A percentile compares a stretch with the other conserved stretches of the same genome.
phyloP scores from a whole-genome alignment of 352 stramenopile genomes.

The Pythium dissotocum region DNA sequence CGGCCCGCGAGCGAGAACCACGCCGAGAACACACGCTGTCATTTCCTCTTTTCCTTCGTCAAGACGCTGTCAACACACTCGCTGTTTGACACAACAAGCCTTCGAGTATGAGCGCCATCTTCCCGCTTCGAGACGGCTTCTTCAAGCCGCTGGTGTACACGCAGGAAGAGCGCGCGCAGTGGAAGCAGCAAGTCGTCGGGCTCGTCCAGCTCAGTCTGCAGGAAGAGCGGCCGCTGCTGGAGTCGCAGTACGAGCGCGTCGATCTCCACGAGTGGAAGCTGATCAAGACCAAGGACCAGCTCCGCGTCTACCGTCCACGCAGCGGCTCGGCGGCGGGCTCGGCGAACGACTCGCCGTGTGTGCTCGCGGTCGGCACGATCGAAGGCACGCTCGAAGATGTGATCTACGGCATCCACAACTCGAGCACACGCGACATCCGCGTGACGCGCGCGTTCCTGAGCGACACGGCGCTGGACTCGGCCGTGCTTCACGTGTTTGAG shows the following conservation, averaged over 20 bases:
- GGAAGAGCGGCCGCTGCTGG: conserved; percentile 12
- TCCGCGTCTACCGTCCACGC: conserved; percentile 28
- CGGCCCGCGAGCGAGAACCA: background rate
- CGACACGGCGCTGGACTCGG: conserved; percentile 21
- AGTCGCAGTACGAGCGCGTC: conserved; percentile 11
- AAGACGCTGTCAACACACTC: background rate
- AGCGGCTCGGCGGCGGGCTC: background rate
- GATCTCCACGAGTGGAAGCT: conserved; percentile 23
- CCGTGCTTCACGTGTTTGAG: conserved; percentile 30
- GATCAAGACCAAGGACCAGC: conserved; percentile 21
- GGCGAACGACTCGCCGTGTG: background rate
- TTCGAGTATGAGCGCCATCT: background rate
- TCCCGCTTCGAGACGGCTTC: conserved; percentile 29
- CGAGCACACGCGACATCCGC: conserved; percentile 27
- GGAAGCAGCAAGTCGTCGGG: conserved; percentile 15
- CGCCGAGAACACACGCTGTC: background rate
- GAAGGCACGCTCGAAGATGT: conserved; percentile 33
- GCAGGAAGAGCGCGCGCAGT: conserved; percentile 16
- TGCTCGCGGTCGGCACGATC: conserved; percentile 29
- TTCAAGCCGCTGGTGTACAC: conserved; percentile 22
- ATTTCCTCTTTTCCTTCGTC: background rate
- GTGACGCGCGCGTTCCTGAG: conserved; percentile 28
- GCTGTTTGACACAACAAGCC: background rate
- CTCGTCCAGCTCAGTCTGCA: conserved; percentile 16
- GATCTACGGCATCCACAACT: conserved; percentile 27